Evolutionary conservation across 2,329 filamentous ascomycete genomes (phyloP).

Genomic region (Phaeosphaeriaceae sp.): DNA sequence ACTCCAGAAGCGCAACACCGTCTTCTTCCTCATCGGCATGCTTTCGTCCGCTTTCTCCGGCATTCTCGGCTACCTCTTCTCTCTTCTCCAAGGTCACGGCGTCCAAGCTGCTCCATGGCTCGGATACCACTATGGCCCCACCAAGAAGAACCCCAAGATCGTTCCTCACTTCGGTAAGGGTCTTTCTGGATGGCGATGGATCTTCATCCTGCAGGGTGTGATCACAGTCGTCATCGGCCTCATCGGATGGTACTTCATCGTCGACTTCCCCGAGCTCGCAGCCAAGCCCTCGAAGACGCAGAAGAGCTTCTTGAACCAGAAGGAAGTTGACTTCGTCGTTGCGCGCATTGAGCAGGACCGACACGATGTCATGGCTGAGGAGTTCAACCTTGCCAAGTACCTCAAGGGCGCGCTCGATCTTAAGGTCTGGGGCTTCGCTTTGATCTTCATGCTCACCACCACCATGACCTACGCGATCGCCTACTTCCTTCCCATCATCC

Average conservation of each 20-base stretch:
- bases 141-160: constrained; percentile 28
- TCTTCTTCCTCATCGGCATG: constrained; percentile 57
- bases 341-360: constrained; percentile 37
- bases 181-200: constrained; percentile 37
- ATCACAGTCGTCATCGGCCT: constrained; percentile 28
- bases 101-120: constrained; percentile 31
- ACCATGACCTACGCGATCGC: constrained; percentile 39
- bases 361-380: constrained; percentile 35
- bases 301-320: constrained; percentile 34
- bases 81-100: constrained; percentile 57
- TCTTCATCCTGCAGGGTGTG: constrained; percentile 33
- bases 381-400: constrained; percentile 31
- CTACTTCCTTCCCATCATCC: constrained; percentile 39
- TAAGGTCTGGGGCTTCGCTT: constrained; percentile 31
- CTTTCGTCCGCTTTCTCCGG: constrained; percentile 32
- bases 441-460: constrained; percentile 31
- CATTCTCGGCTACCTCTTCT: constrained; percentile 46
- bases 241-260: constrained; percentile 31
- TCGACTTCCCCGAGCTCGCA: constrained; percentile 37
- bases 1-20: constrained; percentile 60
- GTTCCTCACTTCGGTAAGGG: constrained; percentile 40
- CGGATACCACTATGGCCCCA: constrained; percentile 41
- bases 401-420: constrained; percentile 24
- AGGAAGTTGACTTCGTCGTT: constrained; percentile 36
- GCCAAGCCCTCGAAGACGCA: constrained; percentile 22